phyloP scores from a whole-genome alignment of 306 rosid genomes.

The Quercus alba region DNA sequence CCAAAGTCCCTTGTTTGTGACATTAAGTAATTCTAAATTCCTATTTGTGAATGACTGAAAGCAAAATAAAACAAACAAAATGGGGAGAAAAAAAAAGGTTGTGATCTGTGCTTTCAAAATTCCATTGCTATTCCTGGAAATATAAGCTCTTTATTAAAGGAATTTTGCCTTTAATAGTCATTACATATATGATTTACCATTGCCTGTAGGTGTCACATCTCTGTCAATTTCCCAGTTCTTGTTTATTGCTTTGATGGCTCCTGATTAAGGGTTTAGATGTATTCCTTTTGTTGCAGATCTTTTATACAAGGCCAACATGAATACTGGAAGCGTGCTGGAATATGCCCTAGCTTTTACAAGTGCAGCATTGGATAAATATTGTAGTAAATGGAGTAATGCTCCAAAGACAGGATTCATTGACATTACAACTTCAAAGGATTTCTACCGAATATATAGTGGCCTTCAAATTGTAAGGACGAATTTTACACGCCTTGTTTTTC shows the following conservation, averaged over 20 bases:
- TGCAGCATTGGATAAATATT: constrained; percentile 94
- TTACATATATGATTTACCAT: not conserved
- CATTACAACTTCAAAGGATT: constrained; percentile 92
- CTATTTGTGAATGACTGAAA: not conserved
- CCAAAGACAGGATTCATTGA: constrained; percentile 97
- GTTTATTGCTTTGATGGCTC: constrained; percentile 10
- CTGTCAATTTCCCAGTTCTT: constrained; percentile 3
- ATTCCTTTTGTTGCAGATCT: constrained; percentile 62
- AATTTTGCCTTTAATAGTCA: too few species aligned
- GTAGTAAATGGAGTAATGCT: constrained; percentile 90
- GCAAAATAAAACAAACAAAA: not conserved
- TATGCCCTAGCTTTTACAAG: constrained; percentile 96
- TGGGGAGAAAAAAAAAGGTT: too few species aligned
- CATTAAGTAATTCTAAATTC: too few species aligned
- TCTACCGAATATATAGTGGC: constrained; percentile 93
- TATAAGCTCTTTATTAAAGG: not conserved
- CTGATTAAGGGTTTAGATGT: constrained; percentile 1
- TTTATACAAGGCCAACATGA: constrained; percentile 89
- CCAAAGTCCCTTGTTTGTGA: not conserved
- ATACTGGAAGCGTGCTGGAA: constrained; percentile 93
- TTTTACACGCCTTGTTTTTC: not conserved
- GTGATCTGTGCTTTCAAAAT: not conserved
- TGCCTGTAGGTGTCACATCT: not conserved
- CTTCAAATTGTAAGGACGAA: constrained; percentile 86
- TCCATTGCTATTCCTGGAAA: not conserved